These are phyloP conservation scores for Cryptococcus neoformans DNA, from an alignment of 1,284 basidiomycete genomes.

Conservation along the genomic window DNA sequence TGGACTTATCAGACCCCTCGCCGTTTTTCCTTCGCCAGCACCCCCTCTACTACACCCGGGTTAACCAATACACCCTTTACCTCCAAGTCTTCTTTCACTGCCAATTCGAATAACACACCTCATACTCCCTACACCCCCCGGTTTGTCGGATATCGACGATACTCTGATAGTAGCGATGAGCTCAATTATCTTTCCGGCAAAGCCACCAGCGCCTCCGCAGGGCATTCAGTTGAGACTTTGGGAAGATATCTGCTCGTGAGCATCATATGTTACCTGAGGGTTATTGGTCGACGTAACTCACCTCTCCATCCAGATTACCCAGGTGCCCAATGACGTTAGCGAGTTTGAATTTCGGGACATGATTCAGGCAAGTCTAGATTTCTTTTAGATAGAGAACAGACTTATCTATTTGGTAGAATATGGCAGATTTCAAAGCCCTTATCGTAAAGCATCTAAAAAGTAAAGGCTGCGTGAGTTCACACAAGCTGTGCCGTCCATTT, in stretches of 20 bases:
- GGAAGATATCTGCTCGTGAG: slow-evolving; percentile 32
- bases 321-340: slow-evolving; percentile 23
- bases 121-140: slow-evolving; percentile 11
- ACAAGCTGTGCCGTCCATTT: neutral
- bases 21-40: neutral
- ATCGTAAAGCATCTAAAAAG: slow-evolving; percentile 25
- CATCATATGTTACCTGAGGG: neutral
- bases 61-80: slow-evolving; percentile 13
- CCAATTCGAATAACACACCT: neutral
- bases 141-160: neutral
- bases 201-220: neutral
- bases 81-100: slow-evolving; percentile 3
- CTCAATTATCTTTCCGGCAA: neutral
- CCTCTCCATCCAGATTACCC: slow-evolving; percentile 17
- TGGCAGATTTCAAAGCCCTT: slow-evolving; percentile 30
- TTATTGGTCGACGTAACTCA: neutral
- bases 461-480: slow-evolving; percentile 27
- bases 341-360: slow-evolving; percentile 17
- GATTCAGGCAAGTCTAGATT: slow-evolving; percentile 18
- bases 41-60: slow-evolving; percentile 1
- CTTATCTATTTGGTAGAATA: slow-evolving; percentile 9
- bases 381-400: neutral
- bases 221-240: slow-evolving; percentile 4
- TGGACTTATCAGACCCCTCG: slow-evolving; percentile 7
- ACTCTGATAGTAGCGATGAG: neutral